phyloP scores from a whole-genome alignment of 768 basidiomycete genomes.

The Suillus cothurnatus region DNA sequence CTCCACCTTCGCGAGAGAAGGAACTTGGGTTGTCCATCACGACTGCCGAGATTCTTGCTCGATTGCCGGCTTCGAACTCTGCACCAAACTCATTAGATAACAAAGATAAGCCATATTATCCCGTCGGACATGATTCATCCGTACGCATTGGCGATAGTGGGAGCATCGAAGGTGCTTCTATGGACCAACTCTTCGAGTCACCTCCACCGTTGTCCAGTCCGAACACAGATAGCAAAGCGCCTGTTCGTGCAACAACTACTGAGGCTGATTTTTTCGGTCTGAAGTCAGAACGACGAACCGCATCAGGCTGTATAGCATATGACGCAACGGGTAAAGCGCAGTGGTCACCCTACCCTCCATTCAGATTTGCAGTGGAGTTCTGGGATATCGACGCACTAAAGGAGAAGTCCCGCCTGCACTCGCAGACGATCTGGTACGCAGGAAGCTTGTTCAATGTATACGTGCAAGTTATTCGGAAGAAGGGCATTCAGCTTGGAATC shows the following conservation, averaged over 20 bases:
- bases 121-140: conserved; percentile 70
- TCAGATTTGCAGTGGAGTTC: conserved; percentile 87
- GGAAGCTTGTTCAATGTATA: conserved; percentile 90
- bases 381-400: conserved; percentile 82
- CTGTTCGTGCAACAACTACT: conserved; percentile 31
- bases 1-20: conserved; percentile 44
- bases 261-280: conserved; percentile 71
- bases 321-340: conserved; percentile 47
- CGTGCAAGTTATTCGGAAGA: conserved; percentile 86
- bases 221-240: conserved; percentile 25
- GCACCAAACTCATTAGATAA: conserved; percentile 18
- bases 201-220: conserved; percentile 24
- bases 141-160: conserved; percentile 73
- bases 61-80: conserved; percentile 25
- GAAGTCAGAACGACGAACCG: conserved; percentile 44
- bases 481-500: conserved; percentile 78
- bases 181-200: conserved; percentile 70
- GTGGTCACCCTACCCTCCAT: conserved; percentile 79
- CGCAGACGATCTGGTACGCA: conserved; percentile 87
- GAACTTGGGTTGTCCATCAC: conserved; percentile 68
- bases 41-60: conserved; percentile 51
- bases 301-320: conserved; percentile 41
- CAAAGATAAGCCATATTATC: conserved; percentile 52
- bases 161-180: conserved; percentile 52
- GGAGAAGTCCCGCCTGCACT: conserved; percentile 84